Base-by-base conservation (phyloP, 2,329 filamentous ascomycete genomes). In the Fusarium incarnatum region DNA sequence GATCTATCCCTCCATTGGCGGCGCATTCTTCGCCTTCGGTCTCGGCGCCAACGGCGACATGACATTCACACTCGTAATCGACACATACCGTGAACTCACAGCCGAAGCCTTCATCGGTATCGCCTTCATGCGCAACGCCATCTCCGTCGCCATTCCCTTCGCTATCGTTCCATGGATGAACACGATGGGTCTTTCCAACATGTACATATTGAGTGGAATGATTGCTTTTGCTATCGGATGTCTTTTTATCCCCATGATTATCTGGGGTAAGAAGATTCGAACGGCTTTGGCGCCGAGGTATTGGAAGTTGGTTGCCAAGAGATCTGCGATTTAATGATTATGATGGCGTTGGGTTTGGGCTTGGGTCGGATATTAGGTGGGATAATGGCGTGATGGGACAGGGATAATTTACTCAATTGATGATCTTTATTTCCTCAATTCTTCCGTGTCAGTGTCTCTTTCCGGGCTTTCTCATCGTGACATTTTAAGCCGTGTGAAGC, bases 11-110 rank as follows among this genome's bases (percentile, higher is more conserved):
- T 80, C 76, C 2, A 67, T 83, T 0, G 81, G 77, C 0, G 78
- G 79, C 4, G 79, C 73, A 0, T 61, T 82, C 7, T 82, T 81
- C 34, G 78, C 77, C 0, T 81, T 82, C 52, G 81, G 80, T 0
- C 71, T 83, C 0, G 80, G 81, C 3, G 76, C 79, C 34, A 80
- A 79, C 8, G 75, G 77, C 4, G 81, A 82, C 8, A 79, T 79
- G 0, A 71, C 72, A 2, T 77, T 81, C 28, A 81, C 78, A 1
- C 53, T 81, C 9, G 66, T 81, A 9, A 79, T 81, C 22, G 80
- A 81, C 49, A 77, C 78, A 7, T 82, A 81, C 42, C 71, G 71
- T 3, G 72, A 75, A 44, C 70, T 75, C 4, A 75, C 72, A 3
- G 73, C 73, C 1, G 73, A 77, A 42, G 72, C 78, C 0, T 78